Evolutionary conservation across 164 flowering plant species (phyloP).

Genomic region (Dillenia suffruticosa): DNA sequence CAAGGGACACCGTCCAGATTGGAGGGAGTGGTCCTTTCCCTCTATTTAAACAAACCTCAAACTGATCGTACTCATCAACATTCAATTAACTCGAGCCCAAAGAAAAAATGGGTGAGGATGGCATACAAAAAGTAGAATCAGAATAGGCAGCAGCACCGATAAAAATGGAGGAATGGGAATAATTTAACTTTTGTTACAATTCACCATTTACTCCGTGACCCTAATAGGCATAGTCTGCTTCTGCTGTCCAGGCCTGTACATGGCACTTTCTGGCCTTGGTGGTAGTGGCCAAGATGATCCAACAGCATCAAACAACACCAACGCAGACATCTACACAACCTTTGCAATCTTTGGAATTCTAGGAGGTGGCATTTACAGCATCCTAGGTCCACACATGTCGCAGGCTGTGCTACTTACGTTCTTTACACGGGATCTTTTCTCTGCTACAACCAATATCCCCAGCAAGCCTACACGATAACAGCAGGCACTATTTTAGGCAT

Average conservation of each 20-base stretch:
- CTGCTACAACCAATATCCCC: constrained; percentile 66
- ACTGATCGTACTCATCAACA: too few relatives aligned
- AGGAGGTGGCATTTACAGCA: constrained; percentile 87
- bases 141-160: too few relatives aligned
- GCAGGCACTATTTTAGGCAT: constrained; percentile 82
- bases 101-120: too few relatives aligned
- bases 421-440: constrained; percentile 83
- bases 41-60: too few relatives aligned
- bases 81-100: too few relatives aligned
- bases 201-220: constrained; percentile 77
- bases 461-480: constrained; percentile 59
- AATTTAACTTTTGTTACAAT: constrained; percentile 45
- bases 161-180: too few relatives aligned
- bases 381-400: constrained; percentile 66
- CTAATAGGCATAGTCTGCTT: constrained; percentile 86
- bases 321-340: constrained; percentile 85
- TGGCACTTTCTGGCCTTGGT: constrained; percentile 93
- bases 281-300: constrained; percentile 88
- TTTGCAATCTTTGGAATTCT: constrained; percentile 83
- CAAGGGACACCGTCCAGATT: too few relatives aligned
- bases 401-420: constrained; percentile 74
- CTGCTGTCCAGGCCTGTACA: constrained; percentile 99
- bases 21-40: too few relatives aligned
- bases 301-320: constrained; percentile 83
- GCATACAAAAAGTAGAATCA: too few relatives aligned